Evolutionary conservation across 2,329 filamentous ascomycete genomes (phyloP).

Genomic region (Fusarium sp.): DNA sequence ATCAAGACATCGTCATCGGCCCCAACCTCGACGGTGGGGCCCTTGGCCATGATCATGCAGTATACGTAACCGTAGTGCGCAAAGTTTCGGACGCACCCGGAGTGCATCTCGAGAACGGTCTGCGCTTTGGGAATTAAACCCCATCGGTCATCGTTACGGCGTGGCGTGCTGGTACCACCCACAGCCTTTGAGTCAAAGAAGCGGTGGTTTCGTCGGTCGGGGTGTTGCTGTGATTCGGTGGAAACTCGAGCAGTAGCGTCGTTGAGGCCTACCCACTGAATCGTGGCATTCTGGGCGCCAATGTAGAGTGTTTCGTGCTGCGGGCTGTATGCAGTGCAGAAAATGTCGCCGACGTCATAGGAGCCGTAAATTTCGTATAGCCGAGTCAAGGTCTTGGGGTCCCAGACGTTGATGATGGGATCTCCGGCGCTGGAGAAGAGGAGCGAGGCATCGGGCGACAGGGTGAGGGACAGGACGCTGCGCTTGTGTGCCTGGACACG

Average conservation of each 20-base stretch:
- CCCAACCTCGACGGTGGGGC: constrained; percentile 76
- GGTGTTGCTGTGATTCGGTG: constrained; percentile 78
- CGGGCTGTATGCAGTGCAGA: constrained; percentile 91
- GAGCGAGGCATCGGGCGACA: constrained; percentile 81
- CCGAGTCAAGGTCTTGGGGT: constrained; percentile 80
- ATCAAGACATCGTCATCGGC: constrained; percentile 86
- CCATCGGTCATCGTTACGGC: constrained; percentile 75
- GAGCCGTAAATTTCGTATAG: constrained; percentile 93
- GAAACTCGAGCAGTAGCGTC: constrained; percentile 73
- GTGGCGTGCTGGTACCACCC: constrained; percentile 84
- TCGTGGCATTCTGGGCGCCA: constrained; percentile 93
- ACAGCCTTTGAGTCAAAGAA: constrained; percentile 95
- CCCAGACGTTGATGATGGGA: constrained; percentile 95
- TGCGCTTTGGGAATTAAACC: constrained; percentile 67
- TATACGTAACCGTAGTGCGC: constrained; percentile 97
- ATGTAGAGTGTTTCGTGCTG: constrained; percentile 88
- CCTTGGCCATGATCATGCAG: constrained; percentile 90
- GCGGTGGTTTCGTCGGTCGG: constrained; percentile 83
- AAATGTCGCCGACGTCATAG: constrained; percentile 96
- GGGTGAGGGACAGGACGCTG: constrained; percentile 87
- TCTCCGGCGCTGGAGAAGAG: constrained; percentile 96
- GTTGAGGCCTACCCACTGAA: constrained; percentile 90
- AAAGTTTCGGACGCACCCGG: constrained; percentile 86
- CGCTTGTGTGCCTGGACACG: constrained; percentile 92
- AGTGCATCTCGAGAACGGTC: constrained; percentile 83